These are phyloP conservation scores for Ochromonas danica DNA, from an alignment of 108 stramenopile species.

Conservation along the genomic window DNA sequence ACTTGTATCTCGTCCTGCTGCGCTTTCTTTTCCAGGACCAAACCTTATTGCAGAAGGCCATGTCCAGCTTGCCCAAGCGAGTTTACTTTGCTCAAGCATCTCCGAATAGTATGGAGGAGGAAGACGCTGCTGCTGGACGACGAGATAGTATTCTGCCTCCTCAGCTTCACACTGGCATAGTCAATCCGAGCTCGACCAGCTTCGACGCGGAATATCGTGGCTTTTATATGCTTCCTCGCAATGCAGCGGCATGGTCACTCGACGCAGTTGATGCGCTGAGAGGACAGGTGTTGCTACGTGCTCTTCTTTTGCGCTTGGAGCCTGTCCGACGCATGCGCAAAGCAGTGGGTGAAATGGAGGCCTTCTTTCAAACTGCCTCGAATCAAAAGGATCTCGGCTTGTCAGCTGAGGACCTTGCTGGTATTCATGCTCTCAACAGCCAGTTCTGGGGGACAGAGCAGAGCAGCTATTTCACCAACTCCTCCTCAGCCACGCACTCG, in stretches of 20 bases:
- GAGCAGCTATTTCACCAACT: too few species aligned
- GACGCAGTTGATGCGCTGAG: neutral
- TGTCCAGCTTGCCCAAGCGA: neutral
- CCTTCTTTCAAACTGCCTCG: neutral
- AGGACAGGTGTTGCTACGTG: neutral
- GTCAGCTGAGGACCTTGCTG: too few species aligned
- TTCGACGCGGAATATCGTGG: neutral
- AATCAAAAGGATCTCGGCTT: too few species aligned
- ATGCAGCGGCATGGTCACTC: neutral
- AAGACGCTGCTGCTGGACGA: neutral
- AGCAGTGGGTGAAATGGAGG: neutral
- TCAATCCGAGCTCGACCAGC: neutral
- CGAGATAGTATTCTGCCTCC: too few species aligned
- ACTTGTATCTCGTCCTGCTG: neutral
- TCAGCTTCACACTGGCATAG: neutral
- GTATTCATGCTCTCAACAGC: too few species aligned
- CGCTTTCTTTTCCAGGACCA: neutral
- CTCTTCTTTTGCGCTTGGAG: neutral
- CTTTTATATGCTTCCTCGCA: neutral
- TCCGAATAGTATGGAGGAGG: neutral
- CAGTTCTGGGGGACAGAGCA: too few species aligned
- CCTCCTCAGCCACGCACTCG: too few species aligned
- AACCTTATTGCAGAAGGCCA: neutral
- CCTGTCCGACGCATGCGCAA: neutral
- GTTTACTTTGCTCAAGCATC: neutral